Percentiles rank a stretch among this genome's conserved stretches.
These are phyloP conservation scores for Hygrocybe coccinea DNA, from an alignment of 768 basidiomycete genomes.

Conservation along the genomic window DNA sequence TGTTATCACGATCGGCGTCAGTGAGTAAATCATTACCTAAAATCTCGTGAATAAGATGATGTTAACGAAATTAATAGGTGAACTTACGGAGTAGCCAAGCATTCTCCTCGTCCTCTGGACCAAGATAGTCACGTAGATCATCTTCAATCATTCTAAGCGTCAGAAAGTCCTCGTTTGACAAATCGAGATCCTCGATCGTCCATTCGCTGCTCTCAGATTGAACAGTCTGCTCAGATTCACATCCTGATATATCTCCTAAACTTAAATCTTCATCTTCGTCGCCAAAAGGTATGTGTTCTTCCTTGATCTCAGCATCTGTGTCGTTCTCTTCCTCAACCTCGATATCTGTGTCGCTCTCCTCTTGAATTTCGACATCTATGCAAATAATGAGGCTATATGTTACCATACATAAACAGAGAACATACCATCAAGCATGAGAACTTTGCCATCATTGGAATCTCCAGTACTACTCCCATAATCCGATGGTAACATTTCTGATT, in stretches of 20 bases:
- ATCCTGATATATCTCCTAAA: too few relatives aligned
- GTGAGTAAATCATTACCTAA: constrained; percentile 19
- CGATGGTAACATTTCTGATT: background rate
- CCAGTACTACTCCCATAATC: constrained; percentile 1
- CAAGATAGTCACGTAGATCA: background rate
- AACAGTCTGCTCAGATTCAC: background rate
- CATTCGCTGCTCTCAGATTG: background rate
- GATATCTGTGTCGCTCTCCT: too few relatives aligned
- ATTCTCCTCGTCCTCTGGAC: background rate
- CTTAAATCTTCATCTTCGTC: too few relatives aligned
- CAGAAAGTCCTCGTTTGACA: background rate
- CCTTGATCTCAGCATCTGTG: too few relatives aligned
- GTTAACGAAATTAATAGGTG: background rate
- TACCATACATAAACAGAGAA: background rate
- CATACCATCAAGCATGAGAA: background rate
- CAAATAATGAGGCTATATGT: background rate
- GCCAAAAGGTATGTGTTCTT: too few relatives aligned
- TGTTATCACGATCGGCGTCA: constrained; percentile 23
- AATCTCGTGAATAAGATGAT: background rate
- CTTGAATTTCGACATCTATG: too few relatives aligned
- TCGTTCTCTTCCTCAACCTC: too few relatives aligned
- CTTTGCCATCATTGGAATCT: background rate
- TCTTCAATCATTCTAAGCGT: background rate
- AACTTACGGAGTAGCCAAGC: background rate
- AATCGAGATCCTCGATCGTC: background rate